phyloP scores from a whole-genome alignment of 345 rosid species.

The Linum lewisii region DNA sequence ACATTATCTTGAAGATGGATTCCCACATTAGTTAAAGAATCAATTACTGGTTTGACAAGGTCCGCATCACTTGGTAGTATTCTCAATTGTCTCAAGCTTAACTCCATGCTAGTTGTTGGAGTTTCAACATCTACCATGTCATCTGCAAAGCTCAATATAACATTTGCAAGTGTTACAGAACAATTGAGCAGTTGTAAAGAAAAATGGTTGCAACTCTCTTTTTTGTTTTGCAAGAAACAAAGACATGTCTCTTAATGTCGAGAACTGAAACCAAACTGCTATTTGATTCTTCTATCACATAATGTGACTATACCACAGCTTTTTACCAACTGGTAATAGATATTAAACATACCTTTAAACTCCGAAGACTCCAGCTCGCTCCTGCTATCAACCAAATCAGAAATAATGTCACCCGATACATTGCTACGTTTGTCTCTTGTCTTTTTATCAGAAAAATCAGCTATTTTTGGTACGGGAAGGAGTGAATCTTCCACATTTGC shows the following conservation, averaged over 20 bases:
- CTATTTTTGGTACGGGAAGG: slow-evolving; percentile 54
- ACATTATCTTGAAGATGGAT: slow-evolving; percentile 47
- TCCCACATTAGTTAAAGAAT: slow-evolving; percentile 32
- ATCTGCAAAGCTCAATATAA: slow-evolving; percentile 25
- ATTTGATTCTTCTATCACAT: too few species aligned
- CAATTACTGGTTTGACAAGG: slow-evolving; percentile 17
- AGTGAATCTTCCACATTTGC: slow-evolving; percentile 81
- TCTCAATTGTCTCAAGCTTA: slow-evolving; percentile 47
- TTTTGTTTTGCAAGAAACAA: neutral
- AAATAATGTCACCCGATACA: slow-evolving; percentile 34
- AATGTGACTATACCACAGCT: neutral
- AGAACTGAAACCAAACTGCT: neutral
- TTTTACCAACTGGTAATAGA: neutral
- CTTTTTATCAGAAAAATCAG: slow-evolving; percentile 34
- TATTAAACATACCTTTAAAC: slow-evolving; percentile 34
- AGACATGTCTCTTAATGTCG: neutral
- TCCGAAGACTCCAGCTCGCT: slow-evolving; percentile 27
- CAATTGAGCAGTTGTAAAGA: neutral
- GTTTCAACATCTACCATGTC: slow-evolving; percentile 24
- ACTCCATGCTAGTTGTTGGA: slow-evolving; percentile 52
- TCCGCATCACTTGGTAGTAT: slow-evolving; percentile 39
- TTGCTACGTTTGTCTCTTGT: slow-evolving; percentile 19
- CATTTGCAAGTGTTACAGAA: neutral
- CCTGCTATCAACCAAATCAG: slow-evolving; percentile 31
- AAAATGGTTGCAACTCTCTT: neutral